Evolutionary conservation across 2,329 filamentous ascomycete species (phyloP), one percentile per base, ranked within the genome.

Genomic region (Fusarium pseudoanthophilum): DNA sequence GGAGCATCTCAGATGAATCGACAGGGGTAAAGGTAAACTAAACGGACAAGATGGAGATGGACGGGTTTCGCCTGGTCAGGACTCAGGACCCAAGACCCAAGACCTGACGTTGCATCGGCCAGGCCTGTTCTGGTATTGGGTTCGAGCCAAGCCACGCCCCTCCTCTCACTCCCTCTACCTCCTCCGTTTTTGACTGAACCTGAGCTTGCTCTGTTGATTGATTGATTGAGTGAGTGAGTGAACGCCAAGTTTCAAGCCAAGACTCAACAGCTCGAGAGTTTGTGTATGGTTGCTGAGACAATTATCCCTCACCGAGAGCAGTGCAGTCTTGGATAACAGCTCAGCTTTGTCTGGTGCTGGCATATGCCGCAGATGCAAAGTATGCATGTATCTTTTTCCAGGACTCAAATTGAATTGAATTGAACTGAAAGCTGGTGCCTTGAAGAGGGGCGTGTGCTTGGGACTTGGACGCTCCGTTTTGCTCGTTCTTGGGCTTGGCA

Each of bases 81-180:
- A 56, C 58, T 49, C 24, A 20, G 36, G 36, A 58, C 51, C 46
- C 51, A 61, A 71, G 34, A 57, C 49, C 45, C 51, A 61, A 71
- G 43, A 69, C 73, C 62, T 71, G 57, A 72, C 28, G 75, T 76
- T 77, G 72, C 75, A 77, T 77, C 69, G 59, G 56, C 49, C 56
- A 64, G 64, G 60, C 69, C 67, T 18, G 42, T 36, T 55, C 15
- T 36, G 21, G 40, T 51, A 45, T 45, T 55, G 51, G 51, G 39
- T 45, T 30, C 34, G 34, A 40, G 30, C 61, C 56, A 48, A 58
- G 48, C 42, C 64, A 67, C 71, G 10, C 67, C 55, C 62, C 46
- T 30, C 60, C 59, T 30, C 30, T 36, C 48, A 40, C 51, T 37
- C 20, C 24, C 34, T 53, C 51, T 39, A 24, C 15, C 34, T n/a